phyloP scores from a whole-genome alignment of 2,329 filamentous ascomycete species.

The Hypoxylon sp. region DNA sequence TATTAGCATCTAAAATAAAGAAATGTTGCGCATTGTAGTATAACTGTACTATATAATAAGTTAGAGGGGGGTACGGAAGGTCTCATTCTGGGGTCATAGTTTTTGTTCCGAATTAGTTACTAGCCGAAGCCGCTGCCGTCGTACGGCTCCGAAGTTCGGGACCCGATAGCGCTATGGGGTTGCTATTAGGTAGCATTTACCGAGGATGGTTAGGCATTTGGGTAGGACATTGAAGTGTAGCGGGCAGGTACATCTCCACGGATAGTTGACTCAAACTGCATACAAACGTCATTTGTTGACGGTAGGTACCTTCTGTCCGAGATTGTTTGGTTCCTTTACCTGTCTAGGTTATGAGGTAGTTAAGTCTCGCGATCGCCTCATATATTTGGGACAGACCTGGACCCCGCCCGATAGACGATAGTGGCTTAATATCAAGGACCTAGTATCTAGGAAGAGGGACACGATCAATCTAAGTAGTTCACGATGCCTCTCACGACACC shows the following conservation, averaged over 20 bases:
- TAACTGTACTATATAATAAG: neutral
- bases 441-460: neutral
- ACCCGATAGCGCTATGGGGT: constrained; percentile 30
- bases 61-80: neutral
- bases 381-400: neutral
- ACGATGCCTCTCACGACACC: constrained; percentile 65
- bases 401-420: constrained; percentile 18
- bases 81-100: constrained; percentile 25
- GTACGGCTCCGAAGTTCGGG: constrained; percentile 42
- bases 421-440: neutral
- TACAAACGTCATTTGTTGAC: constrained; percentile 20
- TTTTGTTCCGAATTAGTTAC: constrained; percentile 35
- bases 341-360: neutral
- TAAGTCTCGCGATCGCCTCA: neutral
- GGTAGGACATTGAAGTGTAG: constrained; percentile 21
- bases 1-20: neutral
- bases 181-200: constrained; percentile 34
- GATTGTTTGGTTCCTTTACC: neutral
- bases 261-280: constrained; percentile 20
- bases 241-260: constrained; percentile 19
- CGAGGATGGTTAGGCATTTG: constrained; percentile 35
- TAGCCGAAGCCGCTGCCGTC: constrained; percentile 6
- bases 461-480: neutral
- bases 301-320: constrained; percentile 4
- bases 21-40: neutral